Conservation (phyloP, 345 rosid genomes). For the Euphorbia lathyris region DNA sequence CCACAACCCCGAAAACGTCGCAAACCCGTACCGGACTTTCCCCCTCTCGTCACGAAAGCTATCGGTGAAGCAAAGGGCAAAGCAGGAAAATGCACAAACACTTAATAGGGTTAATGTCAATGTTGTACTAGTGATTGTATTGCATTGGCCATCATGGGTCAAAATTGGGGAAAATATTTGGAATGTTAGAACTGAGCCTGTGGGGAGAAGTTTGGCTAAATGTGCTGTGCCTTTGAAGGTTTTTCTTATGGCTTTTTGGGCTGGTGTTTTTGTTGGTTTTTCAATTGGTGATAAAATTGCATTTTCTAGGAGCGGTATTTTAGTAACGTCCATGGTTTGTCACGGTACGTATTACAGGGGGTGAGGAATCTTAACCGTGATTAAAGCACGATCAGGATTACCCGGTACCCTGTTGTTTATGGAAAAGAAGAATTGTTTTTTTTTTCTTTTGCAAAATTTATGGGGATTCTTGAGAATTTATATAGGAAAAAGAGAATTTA, state of each 20-base stretch:
- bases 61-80: conserved; percentile 56
- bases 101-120: conserved; percentile 41
- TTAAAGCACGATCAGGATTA: no score
- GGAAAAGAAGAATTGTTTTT: neutral
- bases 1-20: conserved; percentile 54
- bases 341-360: no score
- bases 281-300: conserved; percentile 5
- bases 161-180: conserved; percentile 64
- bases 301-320: conserved; percentile 11
- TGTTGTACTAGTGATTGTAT: conserved; percentile 32
- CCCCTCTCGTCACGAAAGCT: conserved; percentile 57
- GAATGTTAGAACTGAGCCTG: conserved; percentile 67
- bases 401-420: no score
- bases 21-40: conserved; percentile 71
- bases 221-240: conserved; percentile 64
- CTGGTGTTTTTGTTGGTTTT: conserved; percentile 42
- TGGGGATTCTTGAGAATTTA: neutral
- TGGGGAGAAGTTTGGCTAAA: conserved; percentile 59
- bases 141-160: conserved; percentile 66
- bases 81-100: conserved; percentile 48
- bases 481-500: neutral
- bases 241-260: conserved; percentile 44
- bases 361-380: no score
- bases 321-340: neutral
- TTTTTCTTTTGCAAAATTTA: neutral